Evolutionary conservation across 495 filamentous ascomycete species (phyloP), one percentile per base, ranked within the genome.

Genomic region (Lepidopterella palustris): DNA sequence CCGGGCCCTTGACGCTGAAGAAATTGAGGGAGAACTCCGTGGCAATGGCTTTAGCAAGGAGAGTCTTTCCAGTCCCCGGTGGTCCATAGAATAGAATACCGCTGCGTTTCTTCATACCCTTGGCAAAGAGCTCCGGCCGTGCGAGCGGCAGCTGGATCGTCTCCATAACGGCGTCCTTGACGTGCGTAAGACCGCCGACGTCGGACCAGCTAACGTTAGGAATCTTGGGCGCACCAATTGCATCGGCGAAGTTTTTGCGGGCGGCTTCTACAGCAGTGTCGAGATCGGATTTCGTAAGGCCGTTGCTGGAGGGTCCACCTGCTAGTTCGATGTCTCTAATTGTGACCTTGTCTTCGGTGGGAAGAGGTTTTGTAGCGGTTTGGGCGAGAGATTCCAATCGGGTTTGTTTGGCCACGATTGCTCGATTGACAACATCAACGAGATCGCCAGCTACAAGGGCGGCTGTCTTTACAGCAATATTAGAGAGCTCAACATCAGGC

Each of bases 21-120:
- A 99, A 99, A 64, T 99, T 99, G 68, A 99, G 81, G 52, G 89
- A 95, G 78, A 97, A 97, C 66, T 97, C 93, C 0, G 95, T 97
- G 0, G 93, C 93, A 68, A 99, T 97, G 39, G 93, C 93, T 76
- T 97, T 97, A 31, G 93, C 93, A 26, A 99, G 82, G 23, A 99
- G 76, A 0, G 93, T 99, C 76, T 99, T 99, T 29, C 93, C 93
- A 4, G 95, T 97, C 55, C 93, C 93, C 0, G 93, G 93, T 6
- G 95, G 95, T 0, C 93, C 93, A 67, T 99, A 97, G 77, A 99
- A 97, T 59, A 99, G 76, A 60, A 99, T 97, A 67, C 93, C 93
- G 58, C 88, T 93, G 39, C 93, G 88, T 75, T 97, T 97, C 80
- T 97, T 97, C 90, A 99, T 95, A 47, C 95, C 95, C 75, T 92